Conservation (phyloP, 352 stramenopile species). For the Phytophthora litchii region DNA sequence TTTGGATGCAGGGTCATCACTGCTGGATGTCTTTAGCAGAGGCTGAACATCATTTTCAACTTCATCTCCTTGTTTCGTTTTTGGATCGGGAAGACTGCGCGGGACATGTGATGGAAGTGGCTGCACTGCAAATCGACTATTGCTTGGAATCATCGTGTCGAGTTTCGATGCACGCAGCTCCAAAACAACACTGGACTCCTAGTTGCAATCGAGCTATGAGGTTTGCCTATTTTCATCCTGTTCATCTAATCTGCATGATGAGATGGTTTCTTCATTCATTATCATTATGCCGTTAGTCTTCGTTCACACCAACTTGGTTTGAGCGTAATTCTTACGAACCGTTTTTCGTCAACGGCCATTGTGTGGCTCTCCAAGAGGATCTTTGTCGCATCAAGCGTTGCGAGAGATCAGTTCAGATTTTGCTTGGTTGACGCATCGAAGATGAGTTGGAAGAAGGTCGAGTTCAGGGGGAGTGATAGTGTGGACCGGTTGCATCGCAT, state of each 20-base stretch:
- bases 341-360: too few species aligned
- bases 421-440: background rate
- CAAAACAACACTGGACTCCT: too few species aligned
- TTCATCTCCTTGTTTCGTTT: slow-evolving; percentile 13
- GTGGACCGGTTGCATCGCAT: slow-evolving; percentile 55
- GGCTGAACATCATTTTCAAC: slow-evolving; percentile 29
- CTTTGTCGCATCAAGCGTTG: slow-evolving; percentile 23
- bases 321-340: too few species aligned
- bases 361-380: slow-evolving; percentile 28
- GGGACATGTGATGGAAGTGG: slow-evolving; percentile 22
- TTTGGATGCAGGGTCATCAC: slow-evolving; percentile 13
- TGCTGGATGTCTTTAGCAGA: slow-evolving; percentile 13
- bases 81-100: slow-evolving; percentile 13
- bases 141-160: slow-evolving; percentile 8
- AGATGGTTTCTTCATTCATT: slow-evolving; percentile 7
- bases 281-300: background rate
- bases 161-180: background rate
- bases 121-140: slow-evolving; percentile 14
- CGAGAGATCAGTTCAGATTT: slow-evolving; percentile 9
- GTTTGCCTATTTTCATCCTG: slow-evolving; percentile 27
- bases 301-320: too few species aligned
- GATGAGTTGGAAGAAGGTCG: slow-evolving; percentile 62
- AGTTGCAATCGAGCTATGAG: background rate
- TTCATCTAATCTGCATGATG: slow-evolving; percentile 23
- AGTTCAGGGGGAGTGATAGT: slow-evolving; percentile 65